Evolutionary conservation across 2,329 filamentous ascomycete species (phyloP).

Genomic region (Pseudogymnoascus sp.): DNA sequence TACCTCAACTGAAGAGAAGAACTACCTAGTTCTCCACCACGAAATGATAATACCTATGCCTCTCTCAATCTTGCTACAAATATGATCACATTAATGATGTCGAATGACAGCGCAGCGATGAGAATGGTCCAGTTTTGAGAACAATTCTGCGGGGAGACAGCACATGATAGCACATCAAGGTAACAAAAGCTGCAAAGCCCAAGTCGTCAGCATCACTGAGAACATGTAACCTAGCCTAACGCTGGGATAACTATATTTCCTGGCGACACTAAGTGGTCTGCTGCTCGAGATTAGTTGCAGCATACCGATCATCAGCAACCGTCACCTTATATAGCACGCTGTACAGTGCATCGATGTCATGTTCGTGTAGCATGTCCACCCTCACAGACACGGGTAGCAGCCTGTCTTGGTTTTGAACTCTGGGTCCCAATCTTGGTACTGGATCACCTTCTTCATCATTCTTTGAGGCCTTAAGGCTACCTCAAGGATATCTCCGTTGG

Average conservation of each 20-base stretch:
- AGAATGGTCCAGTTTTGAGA: not conserved
- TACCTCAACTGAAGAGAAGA: not conserved
- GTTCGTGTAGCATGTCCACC: not conserved
- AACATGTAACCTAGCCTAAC: too few relatives aligned
- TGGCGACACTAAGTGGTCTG: too few relatives aligned
- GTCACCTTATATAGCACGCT: not conserved
- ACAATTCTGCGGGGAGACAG: not conserved
- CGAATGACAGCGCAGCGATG: not conserved
- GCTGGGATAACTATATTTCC: too few relatives aligned
- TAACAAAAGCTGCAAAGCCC: not conserved
- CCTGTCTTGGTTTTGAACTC: not conserved
- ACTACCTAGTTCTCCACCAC: not conserved
- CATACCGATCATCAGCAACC: not conserved
- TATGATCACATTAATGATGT: not conserved
- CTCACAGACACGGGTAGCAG: not conserved
- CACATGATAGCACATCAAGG: not conserved
- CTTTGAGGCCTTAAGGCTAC: not conserved
- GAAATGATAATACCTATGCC: not conserved
- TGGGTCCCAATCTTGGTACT: not conserved
- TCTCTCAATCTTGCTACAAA: not conserved
- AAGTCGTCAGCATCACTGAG: not conserved
- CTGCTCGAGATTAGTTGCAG: not conserved
- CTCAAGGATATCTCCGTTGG: not conserved
- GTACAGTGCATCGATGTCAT: not conserved
- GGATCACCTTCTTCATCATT: not conserved